A percentile compares a stretch with the other conserved stretches of the same genome.
These are phyloP conservation scores for Neurospora sp. DNA, from an alignment of 2,329 filamentous ascomycete species.

Conservation along the genomic window DNA sequence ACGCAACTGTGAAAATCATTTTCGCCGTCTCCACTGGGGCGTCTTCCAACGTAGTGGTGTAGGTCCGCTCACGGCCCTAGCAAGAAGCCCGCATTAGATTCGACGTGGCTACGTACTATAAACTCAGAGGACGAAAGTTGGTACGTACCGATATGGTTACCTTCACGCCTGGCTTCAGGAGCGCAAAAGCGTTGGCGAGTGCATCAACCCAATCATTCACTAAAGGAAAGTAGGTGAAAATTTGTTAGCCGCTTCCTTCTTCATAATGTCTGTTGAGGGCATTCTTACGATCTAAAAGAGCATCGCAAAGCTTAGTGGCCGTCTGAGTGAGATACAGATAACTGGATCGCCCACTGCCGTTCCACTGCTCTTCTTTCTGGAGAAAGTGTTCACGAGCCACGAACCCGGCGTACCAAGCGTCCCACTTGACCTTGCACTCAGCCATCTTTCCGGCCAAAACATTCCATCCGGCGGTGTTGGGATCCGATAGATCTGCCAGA, in stretches of 20 bases:
- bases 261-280: fast-evolving
- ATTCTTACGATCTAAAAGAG: background rate
- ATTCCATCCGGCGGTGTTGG: background rate
- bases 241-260: background rate
- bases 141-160: too few relatives aligned
- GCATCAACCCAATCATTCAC: background rate
- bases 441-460: background rate
- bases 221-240: background rate
- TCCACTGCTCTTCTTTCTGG: too few relatives aligned
- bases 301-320: fast-evolving
- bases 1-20: background rate
- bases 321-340: background rate
- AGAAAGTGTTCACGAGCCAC: too few relatives aligned
- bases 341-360: too few relatives aligned
- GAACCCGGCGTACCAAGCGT: too few relatives aligned
- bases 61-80: too few relatives aligned
- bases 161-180: too few relatives aligned
- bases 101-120: too few relatives aligned
- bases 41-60: too few relatives aligned
- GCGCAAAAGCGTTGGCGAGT: too few relatives aligned
- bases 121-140: too few relatives aligned
- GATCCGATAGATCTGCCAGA: background rate
- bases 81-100: too few relatives aligned
- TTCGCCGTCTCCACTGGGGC: background rate
- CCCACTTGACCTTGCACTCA: background rate